A percentile compares a stretch with the other conserved stretches of the same genome.
These are phyloP conservation scores for Favolaschia claudopus DNA, from an alignment of 768 basidiomycete genomes.

Conservation along the genomic window DNA sequence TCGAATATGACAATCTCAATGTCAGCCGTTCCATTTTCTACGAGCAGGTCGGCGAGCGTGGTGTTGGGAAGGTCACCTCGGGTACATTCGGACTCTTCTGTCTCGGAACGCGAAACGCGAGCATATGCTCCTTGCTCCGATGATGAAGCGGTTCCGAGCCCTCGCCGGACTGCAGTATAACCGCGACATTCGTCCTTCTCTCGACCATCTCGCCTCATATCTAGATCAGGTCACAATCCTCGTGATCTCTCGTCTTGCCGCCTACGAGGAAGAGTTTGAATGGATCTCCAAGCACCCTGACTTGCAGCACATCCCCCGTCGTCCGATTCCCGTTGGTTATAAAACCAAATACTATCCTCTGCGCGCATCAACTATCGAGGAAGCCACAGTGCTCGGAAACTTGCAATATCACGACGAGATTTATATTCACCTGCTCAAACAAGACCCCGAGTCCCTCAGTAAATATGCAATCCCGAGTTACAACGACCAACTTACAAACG, in stretches of 20 bases:
- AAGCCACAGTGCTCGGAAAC: constrained; percentile 19
- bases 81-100: constrained; percentile 26
- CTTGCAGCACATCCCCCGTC: constrained; percentile 1
- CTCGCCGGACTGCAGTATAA: background rate
- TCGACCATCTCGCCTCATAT: background rate
- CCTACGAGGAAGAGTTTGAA: background rate
- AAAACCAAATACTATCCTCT: background rate
- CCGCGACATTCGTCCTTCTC: background rate
- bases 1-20: constrained; percentile 21
- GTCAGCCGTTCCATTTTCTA: constrained; percentile 24
- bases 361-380: constrained; percentile 22
- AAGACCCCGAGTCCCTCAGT: constrained; percentile 4
- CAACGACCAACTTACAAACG: constrained; percentile 27
- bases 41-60: constrained; percentile 20
- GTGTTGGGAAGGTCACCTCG: constrained; percentile 28
- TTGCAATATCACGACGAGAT: constrained; percentile 19
- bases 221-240: constrained; percentile 9
- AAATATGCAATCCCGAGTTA: constrained; percentile 18
- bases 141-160: constrained; percentile 1
- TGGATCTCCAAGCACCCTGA: background rate
- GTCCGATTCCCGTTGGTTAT: constrained; percentile 6
- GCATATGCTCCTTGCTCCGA: constrained; percentile 15
- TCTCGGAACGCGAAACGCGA: constrained; percentile 6
- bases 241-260: background rate
- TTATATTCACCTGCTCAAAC: constrained; percentile 21